Evolutionary conservation across 331 rosid genomes (phyloP), one percentile per base, ranked within the genome.

Genomic region (Pyrus hybrid): DNA sequence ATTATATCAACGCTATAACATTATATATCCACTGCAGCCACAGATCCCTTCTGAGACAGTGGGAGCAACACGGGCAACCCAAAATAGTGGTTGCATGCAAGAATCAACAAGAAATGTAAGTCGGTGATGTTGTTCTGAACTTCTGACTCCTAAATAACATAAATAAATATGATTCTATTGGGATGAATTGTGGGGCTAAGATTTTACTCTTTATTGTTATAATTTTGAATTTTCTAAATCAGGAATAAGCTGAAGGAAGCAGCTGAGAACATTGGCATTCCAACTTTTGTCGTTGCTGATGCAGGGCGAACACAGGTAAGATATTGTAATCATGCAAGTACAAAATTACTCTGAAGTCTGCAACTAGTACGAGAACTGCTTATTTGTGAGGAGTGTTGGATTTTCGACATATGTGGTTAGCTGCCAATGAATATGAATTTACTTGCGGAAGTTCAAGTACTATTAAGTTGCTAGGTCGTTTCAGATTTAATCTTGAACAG

Each of bases 251-350:
- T 93, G 57, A 85, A 64, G 81, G 97, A 93, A 67, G 68, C 90
- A 73, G 97, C 98, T 58, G 97, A 88, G 18, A 80, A 33, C 76
- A 80, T 88, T 82, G 95, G 93, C 82, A 93, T 94, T 79, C 97
- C 99, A 70, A 91, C 99, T 45, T 90, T 87, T 85, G 92, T 87
- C 76, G 96, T 94, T 32, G 92, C 97, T 13, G 97, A 94, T 64
- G 98, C 98, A 61, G 98, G 98, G 79, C 85, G 99, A 79, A 94
- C 99, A 56, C 95, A 94, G 97, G 99, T 90, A 83, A 45, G 61
- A 49, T 23, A 69, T 69, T 30, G 54, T 71, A 20, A 64, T 63
- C 43, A 20, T 63, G 70, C 4, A 72, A 67, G 51, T 29, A 25
- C 70, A 37, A 1, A 16, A 22, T 25, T 11, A 14, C 64, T 72